phyloP scores from a whole-genome alignment of 1,139 yeast genomes.

The Yamadazyma friedrichii region DNA sequence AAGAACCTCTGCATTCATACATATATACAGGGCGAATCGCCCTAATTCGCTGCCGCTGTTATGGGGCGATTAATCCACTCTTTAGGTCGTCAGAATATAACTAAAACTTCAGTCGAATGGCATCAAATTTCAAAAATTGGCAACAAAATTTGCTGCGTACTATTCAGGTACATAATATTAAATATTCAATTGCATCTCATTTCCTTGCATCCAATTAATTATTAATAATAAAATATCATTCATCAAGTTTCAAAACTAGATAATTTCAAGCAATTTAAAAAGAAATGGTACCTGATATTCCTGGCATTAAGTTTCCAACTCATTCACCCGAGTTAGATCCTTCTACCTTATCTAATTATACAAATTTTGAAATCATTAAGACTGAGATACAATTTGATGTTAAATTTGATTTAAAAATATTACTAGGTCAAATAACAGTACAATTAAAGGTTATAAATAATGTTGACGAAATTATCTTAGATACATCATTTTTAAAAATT shows the following conservation, averaged over 20 bases:
- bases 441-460: conserved; percentile 27
- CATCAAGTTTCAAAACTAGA: not conserved
- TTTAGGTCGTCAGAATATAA: not conserved
- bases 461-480: conserved; percentile 48
- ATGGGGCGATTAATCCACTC: not conserved
- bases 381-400: conserved; percentile 57
- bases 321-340: conserved; percentile 54
- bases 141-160: not conserved
- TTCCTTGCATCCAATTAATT: not conserved
- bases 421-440: conserved; percentile 58
- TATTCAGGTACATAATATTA: conserved; percentile 1
- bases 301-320: conserved; percentile 29
- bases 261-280: not conserved
- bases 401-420: conserved; percentile 50
- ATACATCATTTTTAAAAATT: conserved; percentile 64
- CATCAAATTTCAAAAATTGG: conserved; percentile 3
- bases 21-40: no score
- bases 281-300: not conserved
- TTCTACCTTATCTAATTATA: conserved; percentile 41
- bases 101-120: conserved; percentile 1
- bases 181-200: not conserved
- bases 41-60: not conserved
- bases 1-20: no score
- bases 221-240: no score
- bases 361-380: conserved; percentile 22